Evolutionary conservation across 2,329 filamentous ascomycete genomes (phyloP), one percentile per base, ranked within the genome.

Genomic region (Venturia effusa): DNA sequence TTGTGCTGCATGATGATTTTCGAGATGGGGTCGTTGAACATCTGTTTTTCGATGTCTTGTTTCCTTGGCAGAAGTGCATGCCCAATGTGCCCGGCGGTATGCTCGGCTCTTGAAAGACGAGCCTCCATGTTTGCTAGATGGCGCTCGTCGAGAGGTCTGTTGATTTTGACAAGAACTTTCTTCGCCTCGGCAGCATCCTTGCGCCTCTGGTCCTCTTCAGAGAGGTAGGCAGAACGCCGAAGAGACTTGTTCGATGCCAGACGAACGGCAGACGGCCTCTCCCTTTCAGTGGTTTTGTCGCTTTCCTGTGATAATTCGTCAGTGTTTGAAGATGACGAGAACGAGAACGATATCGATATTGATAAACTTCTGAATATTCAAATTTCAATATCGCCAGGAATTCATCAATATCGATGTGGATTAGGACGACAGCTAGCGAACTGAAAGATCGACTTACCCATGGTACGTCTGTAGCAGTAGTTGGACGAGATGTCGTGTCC

Each of bases 21-120:
- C 2, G 51, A 64, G 37, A 64, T 64, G 24, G 63, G 63, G 62
- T 64, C 63, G 41, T 64, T 61, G 51, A 61, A 91, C 88, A 8
- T 88, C 89, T 88, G 10, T 79, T 78, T 75, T 61, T 84, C 74
- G 67, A 79, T 77, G 65, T 69, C 67, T 68, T 54, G 69, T 78
- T 43, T 34, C 8, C 59, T 34, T 10, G 63, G 63, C 11, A 62
- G 37, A 4, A 64, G 63, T 13, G 34, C 34, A 34, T 64, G 34
- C 6, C 61, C 61, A 27, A 64, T 45, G 24, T 64, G 32, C 7
- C 39, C 51, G 11, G 55, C 62, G 4, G 24, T 34, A 27, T 61
- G 60, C n/a, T 43, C 24, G n/a, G 40, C 39, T 13, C 32, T 43
- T 3, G 27, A 37, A 1, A 64, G 39, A 10, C n/a, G 32, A 15